These are phyloP conservation scores for Pittosporum tobira DNA, from an alignment of 129 eudicot genomes.

Conservation along the genomic window DNA sequence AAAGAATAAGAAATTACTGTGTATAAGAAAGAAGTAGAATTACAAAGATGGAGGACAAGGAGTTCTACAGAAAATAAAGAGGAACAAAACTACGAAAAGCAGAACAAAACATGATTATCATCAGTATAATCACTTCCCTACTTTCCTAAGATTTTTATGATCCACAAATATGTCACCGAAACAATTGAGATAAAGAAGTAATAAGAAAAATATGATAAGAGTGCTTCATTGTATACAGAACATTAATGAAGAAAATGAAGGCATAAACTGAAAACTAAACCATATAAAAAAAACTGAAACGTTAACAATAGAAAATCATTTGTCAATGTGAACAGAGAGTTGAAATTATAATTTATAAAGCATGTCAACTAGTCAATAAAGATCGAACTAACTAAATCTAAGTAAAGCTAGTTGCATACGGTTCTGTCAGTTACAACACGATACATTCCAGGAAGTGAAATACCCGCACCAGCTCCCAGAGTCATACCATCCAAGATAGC, in stretches of 20 bases:
- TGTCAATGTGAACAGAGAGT: not conserved
- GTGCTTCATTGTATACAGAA: not conserved
- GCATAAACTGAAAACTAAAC: no score
- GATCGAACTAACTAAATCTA: not conserved
- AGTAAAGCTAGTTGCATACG: slow-evolving; percentile 37
- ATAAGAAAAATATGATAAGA: not conserved
- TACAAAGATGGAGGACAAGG: not conserved
- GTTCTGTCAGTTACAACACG: slow-evolving; percentile 86
- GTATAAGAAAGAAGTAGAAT: no score
- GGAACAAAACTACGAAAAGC: no score
- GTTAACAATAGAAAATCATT: not conserved
- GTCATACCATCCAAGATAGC: slow-evolving; percentile 80
- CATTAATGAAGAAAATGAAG: slow-evolving; percentile 10
- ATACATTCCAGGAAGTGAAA: slow-evolving; percentile 78
- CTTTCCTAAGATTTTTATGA: no score
- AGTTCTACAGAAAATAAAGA: no score
- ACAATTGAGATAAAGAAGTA: not conserved
- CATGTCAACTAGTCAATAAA: slow-evolving; percentile 4
- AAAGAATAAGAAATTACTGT: no score
- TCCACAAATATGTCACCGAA: no score
- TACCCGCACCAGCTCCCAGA: slow-evolving; percentile 96
- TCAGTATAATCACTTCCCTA: no score
- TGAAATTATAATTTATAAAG: no score
- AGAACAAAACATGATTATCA: no score
- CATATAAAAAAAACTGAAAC: not conserved